phyloP scores from a whole-genome alignment of 805 yeast species.

The Lachancea dasiensis region DNA sequence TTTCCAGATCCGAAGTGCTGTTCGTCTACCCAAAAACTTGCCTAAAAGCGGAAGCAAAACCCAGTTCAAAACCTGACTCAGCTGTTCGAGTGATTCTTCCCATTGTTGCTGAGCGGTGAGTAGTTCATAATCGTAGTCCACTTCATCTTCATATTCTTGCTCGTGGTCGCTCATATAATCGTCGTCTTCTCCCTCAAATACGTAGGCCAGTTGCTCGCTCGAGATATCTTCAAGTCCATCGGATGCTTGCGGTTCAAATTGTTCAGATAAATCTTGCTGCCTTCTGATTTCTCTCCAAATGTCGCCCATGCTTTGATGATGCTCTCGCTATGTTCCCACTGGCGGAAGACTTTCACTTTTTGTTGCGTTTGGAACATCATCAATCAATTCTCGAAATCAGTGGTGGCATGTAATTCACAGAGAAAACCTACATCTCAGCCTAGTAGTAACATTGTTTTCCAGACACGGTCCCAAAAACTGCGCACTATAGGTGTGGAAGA shows the following conservation, averaged over 20 bases:
- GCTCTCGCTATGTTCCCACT: too few species aligned
- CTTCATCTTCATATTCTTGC: conserved; percentile 9
- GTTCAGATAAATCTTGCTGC: not conserved
- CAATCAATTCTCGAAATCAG: too few species aligned
- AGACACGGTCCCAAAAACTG: too few species aligned
- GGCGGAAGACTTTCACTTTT: too few species aligned
- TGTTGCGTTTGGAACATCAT: not conserved
- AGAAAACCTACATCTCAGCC: too few species aligned
- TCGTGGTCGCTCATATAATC: not conserved
- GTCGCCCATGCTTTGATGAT: not conserved
- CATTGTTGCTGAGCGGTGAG: conserved; percentile 60
- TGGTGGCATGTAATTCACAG: too few species aligned
- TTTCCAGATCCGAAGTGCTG: conserved; percentile 38
- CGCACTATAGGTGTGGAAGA: too few species aligned
- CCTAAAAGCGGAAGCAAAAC: conserved; percentile 63
- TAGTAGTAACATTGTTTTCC: too few species aligned
- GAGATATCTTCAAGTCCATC: not conserved
- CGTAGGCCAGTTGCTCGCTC: not conserved
- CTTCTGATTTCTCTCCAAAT: conserved; percentile 1
- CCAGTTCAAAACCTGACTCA: conserved; percentile 50
- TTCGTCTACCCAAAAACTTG: conserved; percentile 57
- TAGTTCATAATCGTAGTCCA: conserved; percentile 22
- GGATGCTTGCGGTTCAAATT: not conserved
- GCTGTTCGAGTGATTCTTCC: conserved; percentile 61
- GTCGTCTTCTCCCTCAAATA: not conserved